Evolutionary conservation across 768 basidiomycete genomes (phyloP), one percentile per base, ranked within the genome.

Genomic region (Jaapia argillacea): DNA sequence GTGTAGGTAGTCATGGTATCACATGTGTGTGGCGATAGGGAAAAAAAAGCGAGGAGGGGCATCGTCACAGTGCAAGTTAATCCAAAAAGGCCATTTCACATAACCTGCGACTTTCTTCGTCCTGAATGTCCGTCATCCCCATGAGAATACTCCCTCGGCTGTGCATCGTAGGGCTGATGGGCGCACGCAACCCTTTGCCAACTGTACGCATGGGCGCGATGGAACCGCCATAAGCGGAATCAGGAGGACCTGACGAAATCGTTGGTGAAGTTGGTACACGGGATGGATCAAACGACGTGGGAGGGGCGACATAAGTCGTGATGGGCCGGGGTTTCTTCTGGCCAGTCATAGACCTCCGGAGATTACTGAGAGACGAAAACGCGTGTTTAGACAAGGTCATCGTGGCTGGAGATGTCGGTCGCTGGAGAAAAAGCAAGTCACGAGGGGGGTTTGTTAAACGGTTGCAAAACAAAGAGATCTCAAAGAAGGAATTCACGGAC

Each of bases 81-180:
- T 39, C 26, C 54, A 82, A 60, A 55, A 85, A 87, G 43, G 82
- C 82, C 53, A 83, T 56, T 64, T 87, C 84, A 36, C 78, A 77
- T 67, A 85, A 62, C 58, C 81, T 63, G 59, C 82, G 64, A 48
- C 68, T 71, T 66, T 87, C 84, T 7, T 75, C 79, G 48, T 87
- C 81, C 55, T 73, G 64, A 31, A 86, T 84, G 31, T 58, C 61
- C 39, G 53, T 67, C 43, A 73, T 62, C 61, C 78, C 69, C 25
- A 65, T 41, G 46, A 76, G 40, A 42, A 87, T 83, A 44, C 67
- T 77, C 37, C 70, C 79, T 14, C 63, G 56, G 47, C 62, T 77
- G 53, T 86, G 75, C 45, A 84, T 70, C 37, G 71, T 76, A 26
- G 81, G 78, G 43, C 66, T 63, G 16, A 81, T 61, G 10, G 79